Percentiles rank a stretch among this genome's conserved stretches.
phyloP scores from a whole-genome alignment of 164 flowering plant genomes.

The Berberis vulgaris region DNA sequence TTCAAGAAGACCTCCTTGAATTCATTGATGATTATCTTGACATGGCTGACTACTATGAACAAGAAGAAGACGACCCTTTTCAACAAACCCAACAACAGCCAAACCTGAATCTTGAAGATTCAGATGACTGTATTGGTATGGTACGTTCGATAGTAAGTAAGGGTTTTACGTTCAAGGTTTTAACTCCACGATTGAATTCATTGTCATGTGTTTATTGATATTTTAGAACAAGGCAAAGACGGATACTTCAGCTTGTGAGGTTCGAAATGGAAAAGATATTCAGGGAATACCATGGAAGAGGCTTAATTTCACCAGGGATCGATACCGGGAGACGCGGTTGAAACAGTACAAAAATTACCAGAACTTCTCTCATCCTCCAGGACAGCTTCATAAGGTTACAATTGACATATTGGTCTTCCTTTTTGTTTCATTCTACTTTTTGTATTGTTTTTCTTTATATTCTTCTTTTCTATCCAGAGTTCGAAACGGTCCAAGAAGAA shows the following conservation, averaged over 20 bases:
- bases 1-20: neutral
- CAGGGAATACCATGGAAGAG: constrained; percentile 97
- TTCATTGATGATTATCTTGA: constrained; percentile 33
- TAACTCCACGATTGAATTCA: too few species aligned
- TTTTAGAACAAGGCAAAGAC: constrained; percentile 47
- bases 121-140: constrained; percentile 41
- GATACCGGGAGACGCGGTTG: constrained; percentile 71
- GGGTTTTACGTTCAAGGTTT: neutral
- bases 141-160: constrained; percentile 17
- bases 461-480: neutral
- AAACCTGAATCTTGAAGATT: constrained; percentile 5
- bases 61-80: constrained; percentile 25
- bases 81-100: constrained; percentile 12
- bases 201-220: neutral
- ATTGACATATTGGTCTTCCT: neutral
- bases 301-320: constrained; percentile 60
- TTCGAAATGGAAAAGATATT: constrained; percentile 83
- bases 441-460: neutral
- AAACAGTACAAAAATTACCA: constrained; percentile 72
- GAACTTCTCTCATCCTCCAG: constrained; percentile 39
- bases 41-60: constrained; percentile 22
- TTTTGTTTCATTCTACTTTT: neutral
- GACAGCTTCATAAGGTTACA: constrained; percentile 52
- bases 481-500: neutral
- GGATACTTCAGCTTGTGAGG: constrained; percentile 84